Percentiles rank a stretch among this genome's conserved stretches.
Evolutionary conservation across 1,284 basidiomycete species (phyloP).

Genomic region (Phellopilus nigrolimitatus): DNA sequence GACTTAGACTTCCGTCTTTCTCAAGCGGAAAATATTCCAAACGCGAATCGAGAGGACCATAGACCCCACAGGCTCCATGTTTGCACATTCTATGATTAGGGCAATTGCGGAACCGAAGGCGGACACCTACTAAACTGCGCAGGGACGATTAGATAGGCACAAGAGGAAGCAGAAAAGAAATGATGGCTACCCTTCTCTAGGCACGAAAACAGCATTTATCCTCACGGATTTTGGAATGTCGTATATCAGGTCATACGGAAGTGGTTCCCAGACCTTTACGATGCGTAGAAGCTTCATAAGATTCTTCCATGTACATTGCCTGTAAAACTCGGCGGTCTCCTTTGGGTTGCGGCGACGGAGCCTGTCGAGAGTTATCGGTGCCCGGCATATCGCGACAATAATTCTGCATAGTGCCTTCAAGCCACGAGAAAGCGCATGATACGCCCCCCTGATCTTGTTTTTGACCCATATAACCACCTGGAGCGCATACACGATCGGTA

Average conservation of each 20-base stretch:
- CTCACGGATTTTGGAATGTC: background rate
- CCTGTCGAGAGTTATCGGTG: background rate
- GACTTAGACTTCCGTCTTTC: constrained; percentile 9
- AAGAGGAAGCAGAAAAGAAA: background rate
- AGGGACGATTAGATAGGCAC: no score
- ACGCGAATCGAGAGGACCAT: background rate
- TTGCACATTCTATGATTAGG: background rate
- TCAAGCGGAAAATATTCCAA: constrained; percentile 11
- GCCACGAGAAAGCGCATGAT: no score
- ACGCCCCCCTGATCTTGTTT: no score
- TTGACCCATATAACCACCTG: no score
- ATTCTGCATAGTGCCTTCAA: no score
- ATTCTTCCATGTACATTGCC: background rate
- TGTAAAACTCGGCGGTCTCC: background rate
- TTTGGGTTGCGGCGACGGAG: background rate
- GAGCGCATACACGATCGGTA: no score
- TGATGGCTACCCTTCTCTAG: background rate
- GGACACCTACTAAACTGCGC: background rate
- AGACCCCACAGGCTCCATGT: background rate
- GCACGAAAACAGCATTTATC: background rate
- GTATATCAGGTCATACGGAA: constrained; percentile 10
- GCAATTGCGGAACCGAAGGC: constrained; percentile 6
- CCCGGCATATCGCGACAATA: background rate
- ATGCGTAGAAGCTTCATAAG: constrained; percentile 3
- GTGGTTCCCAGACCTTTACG: constrained; percentile 6